Evolutionary conservation across 2,329 filamentous ascomycete species (phyloP).

Genomic region (Waltergamsia citrina): DNA sequence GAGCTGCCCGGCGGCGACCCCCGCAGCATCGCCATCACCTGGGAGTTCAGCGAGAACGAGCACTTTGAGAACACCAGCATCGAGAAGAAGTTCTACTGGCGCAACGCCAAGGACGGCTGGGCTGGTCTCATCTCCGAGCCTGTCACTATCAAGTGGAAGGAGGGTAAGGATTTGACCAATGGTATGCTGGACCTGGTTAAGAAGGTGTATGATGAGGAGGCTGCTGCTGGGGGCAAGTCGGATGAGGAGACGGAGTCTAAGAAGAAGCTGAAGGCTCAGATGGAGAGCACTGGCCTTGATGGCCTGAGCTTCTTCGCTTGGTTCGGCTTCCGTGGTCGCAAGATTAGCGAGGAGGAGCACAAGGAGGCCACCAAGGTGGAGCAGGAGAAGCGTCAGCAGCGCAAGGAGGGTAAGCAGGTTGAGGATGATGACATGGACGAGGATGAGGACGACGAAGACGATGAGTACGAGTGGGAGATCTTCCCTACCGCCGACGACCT

Average conservation of each 20-base stretch:
- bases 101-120: constrained; percentile 59
- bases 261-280: constrained; percentile 42
- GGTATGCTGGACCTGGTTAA: constrained; percentile 69
- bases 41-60: constrained; percentile 74
- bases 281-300: constrained; percentile 50
- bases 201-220: constrained; percentile 57
- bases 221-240: constrained; percentile 30
- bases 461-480: constrained; percentile 66
- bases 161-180: constrained; percentile 68
- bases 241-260: constrained; percentile 34
- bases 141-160: constrained; percentile 79
- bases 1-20: constrained; percentile 73
- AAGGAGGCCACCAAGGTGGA: constrained; percentile 50
- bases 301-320: constrained; percentile 78
- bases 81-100: constrained; percentile 89
- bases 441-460: constrained; percentile 51
- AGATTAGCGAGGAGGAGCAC: constrained; percentile 65
- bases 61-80: constrained; percentile 70
- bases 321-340: constrained; percentile 70
- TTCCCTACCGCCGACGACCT: constrained; percentile 83
- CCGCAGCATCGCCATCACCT: constrained; percentile 66
- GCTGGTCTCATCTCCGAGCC: constrained; percentile 79
- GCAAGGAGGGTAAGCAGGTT: constrained; percentile 40
- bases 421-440: constrained; percentile 38
- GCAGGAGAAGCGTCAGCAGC: constrained; percentile 41